phyloP scores from a whole-genome alignment of 1,284 basidiomycete species.

The Cutaneotrichosporon daszewskae region DNA sequence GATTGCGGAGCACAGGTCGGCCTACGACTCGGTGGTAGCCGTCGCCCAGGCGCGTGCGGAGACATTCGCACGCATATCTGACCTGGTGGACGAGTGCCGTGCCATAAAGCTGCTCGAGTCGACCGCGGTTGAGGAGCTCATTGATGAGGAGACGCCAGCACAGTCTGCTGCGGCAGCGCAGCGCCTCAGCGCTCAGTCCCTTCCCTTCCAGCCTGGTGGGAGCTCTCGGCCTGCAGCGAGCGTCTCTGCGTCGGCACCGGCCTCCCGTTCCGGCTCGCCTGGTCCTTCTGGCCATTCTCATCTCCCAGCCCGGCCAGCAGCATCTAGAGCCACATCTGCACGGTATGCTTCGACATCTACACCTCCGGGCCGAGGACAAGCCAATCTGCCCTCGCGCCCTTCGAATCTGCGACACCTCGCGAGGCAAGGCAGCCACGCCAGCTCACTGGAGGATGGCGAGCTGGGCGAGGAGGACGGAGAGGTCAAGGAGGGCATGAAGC shows the following conservation, averaged over 20 bases:
- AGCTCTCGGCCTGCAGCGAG: not conserved
- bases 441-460: slow-evolving; percentile 11
- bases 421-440: not conserved
- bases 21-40: slow-evolving; percentile 20
- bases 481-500: slow-evolving; percentile 10
- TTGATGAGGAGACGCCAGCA: not conserved
- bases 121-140: slow-evolving; percentile 4
- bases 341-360: not conserved
- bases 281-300: not conserved
- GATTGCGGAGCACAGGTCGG: slow-evolving; percentile 28
- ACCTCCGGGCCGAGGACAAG: not conserved
- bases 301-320: not conserved
- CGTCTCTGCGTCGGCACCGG: slow-evolving; percentile 2
- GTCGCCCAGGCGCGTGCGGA: slow-evolving; percentile 28
- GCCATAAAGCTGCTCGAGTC: slow-evolving; percentile 31
- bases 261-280: slow-evolving; percentile 8
- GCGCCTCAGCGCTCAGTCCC: slow-evolving; percentile 21
- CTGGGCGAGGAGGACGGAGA: slow-evolving; percentile 11
- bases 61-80: slow-evolving; percentile 27
- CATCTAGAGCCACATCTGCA: not conserved
- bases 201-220: slow-evolving; percentile 29
- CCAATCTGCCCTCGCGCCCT: slow-evolving; percentile 8
- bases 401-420: slow-evolving; percentile 3
- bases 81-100: slow-evolving; percentile 34
- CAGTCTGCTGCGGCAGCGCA: not conserved